phyloP scores from a whole-genome alignment of 2,329 filamentous ascomycete genomes.

The Trichoderma simmonsii region DNA sequence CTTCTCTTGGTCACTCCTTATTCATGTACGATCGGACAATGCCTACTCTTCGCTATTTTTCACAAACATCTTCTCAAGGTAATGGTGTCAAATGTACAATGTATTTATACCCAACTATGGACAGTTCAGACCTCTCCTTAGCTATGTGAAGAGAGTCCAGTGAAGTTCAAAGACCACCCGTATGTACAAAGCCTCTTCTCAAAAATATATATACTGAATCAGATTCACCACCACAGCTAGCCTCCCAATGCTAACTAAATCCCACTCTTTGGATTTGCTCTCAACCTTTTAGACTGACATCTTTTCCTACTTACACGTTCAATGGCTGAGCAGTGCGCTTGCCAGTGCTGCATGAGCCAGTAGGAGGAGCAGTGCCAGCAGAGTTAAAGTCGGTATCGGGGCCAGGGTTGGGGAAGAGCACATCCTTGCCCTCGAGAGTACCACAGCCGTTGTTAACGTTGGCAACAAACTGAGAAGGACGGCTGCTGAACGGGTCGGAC shows the following conservation, averaged over 20 bases:
- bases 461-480: constrained; percentile 64
- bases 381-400: constrained; percentile 35
- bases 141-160: neutral
- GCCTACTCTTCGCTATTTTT: too few species aligned
- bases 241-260: neutral
- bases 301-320: neutral
- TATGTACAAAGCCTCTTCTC: neutral
- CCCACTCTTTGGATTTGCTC: too few species aligned
- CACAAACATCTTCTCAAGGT: neutral
- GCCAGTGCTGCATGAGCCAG: neutral
- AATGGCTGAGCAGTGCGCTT: neutral
- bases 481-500: constrained; percentile 44
- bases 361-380: constrained; percentile 10
- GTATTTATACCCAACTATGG: neutral
- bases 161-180: neutral
- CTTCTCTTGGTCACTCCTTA: too few species aligned
- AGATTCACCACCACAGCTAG: neutral
- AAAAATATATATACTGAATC: neutral
- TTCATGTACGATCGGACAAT: too few species aligned
- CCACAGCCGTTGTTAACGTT: constrained; percentile 57
- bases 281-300: neutral
- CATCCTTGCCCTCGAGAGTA: constrained; percentile 51
- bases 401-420: constrained; percentile 61
- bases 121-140: neutral
- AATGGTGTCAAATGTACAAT: neutral